Evolutionary conservation across 805 yeast species (phyloP), one percentile per base, ranked within the genome.

Genomic region (Cyberlindnera suaveolens): DNA sequence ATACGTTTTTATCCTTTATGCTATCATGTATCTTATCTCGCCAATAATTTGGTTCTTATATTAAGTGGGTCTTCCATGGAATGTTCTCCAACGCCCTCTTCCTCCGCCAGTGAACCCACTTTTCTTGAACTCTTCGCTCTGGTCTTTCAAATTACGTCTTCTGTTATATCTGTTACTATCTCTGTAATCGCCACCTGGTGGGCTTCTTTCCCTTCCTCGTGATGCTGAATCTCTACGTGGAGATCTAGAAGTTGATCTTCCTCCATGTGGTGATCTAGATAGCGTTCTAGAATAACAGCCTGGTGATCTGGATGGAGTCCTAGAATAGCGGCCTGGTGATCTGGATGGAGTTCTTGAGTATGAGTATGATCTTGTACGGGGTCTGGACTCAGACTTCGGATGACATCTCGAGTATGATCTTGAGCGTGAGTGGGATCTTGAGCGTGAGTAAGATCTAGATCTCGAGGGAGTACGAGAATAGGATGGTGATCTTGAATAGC

Each of bases 271-370:
- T 36, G 46, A 39, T 32, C 43, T 36, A 3, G 46, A 39, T 36
- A 30, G 34, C 3, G 35, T 52, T 23, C 43, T 41, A 27, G 38
- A 40, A 38, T 39, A 15, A 16, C 39, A 33, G 33, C 35, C 47
- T 52, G 44, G 45, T 19, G 57, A 39, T 40, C 58, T 47, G 16
- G 64, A 51, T 11, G 55, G 56, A 1, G 61, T 45, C 33, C 57
- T 45, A 3, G 63, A 56, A 31, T 43, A 45, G 18, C 46, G 42
- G 30, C 50, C 30, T 11, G 45, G 41, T 5, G 40, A 44, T 36
- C 55, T 44, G 3, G 61, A 55, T 11, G 45, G 41, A 10, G 40
- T 45, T 34, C 55, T 44, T 3, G 61, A 55, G 29, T 44, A 40
- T 19, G 23, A 19, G 23, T 19, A 19, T 19, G 23, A 19, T 19